These are phyloP conservation scores for Nicotiana tomentosiformis DNA, from an alignment of 257 asterid genomes.

Conservation along the genomic window DNA sequence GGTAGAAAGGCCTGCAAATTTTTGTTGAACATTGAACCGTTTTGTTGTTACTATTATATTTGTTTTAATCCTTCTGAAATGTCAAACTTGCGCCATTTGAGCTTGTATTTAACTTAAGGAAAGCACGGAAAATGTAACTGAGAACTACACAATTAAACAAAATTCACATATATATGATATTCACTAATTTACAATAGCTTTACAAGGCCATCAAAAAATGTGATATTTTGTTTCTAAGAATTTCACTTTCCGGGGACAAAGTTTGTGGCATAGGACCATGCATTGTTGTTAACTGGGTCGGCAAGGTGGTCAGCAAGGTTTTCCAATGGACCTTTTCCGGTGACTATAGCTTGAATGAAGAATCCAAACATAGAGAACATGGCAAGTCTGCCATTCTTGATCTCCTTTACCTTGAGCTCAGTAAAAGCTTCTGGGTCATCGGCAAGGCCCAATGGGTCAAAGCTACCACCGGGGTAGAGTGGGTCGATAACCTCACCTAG, in stretches of 20 bases:
- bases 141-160: neutral
- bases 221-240: neutral
- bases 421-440: constrained; percentile 57
- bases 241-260: constrained; percentile 17
- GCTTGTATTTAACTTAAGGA: neutral
- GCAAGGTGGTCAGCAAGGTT: constrained; percentile 29
- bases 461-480: constrained; percentile 48
- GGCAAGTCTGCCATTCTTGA: constrained; percentile 48
- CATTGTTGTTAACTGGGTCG: constrained; percentile 24
- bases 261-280: constrained; percentile 27
- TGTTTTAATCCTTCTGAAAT: too few relatives aligned
- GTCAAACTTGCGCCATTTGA: too few relatives aligned
- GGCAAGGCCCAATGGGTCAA: constrained; percentile 53
- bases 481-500: constrained; percentile 44
- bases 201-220: neutral
- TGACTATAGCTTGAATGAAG: constrained; percentile 43
- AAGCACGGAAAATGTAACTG: neutral
- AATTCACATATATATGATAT: neutral
- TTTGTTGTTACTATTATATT: too few relatives aligned
- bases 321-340: constrained; percentile 29
- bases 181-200: neutral
- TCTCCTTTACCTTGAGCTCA: constrained; percentile 48
- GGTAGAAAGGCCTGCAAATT: too few relatives aligned
- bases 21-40: too few relatives aligned
- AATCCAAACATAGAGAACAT: constrained; percentile 49